phyloP scores from a whole-genome alignment of 2,329 filamentous ascomycete species.

The Claviceps maximensis region DNA sequence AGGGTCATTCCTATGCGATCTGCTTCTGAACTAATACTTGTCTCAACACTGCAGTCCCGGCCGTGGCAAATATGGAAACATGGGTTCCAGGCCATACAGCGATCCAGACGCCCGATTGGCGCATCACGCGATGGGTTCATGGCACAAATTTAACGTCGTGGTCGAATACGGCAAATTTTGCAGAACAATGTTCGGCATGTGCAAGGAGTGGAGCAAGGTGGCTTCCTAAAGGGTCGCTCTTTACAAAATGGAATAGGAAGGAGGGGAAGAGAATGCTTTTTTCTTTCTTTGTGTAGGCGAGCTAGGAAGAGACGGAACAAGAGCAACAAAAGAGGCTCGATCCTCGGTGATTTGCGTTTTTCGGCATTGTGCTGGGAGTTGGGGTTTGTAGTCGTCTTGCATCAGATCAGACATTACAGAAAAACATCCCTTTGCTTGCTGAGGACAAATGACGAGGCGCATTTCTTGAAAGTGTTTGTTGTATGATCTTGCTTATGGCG shows the following conservation, averaged over 20 bases:
- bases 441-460: no score
- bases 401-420: not conserved
- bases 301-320: not conserved
- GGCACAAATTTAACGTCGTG: conserved; percentile 10
- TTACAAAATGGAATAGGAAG: not conserved
- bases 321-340: not conserved
- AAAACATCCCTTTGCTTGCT: not conserved
- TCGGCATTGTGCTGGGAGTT: not conserved
- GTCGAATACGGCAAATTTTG: conserved; percentile 15
- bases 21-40: not conserved
- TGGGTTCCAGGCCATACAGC: conserved; percentile 12
- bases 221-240: not conserved
- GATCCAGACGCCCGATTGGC: conserved; percentile 11
- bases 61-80: conserved; percentile 12
- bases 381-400: not conserved
- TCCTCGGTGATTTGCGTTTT: not conserved
- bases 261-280: no score
- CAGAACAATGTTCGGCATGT: conserved; percentile 11
- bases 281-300: not conserved
- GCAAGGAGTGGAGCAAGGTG: conserved; percentile 11
- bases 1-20: not conserved
- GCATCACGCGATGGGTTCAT: conserved; percentile 13
- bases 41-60: conserved; percentile 7
- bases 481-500: no score
- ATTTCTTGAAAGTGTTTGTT: no score